Percentiles rank a stretch among this genome's conserved stretches.
Conservation (phyloP, 805 yeast species). For the Yarrowia alimentaria region DNA sequence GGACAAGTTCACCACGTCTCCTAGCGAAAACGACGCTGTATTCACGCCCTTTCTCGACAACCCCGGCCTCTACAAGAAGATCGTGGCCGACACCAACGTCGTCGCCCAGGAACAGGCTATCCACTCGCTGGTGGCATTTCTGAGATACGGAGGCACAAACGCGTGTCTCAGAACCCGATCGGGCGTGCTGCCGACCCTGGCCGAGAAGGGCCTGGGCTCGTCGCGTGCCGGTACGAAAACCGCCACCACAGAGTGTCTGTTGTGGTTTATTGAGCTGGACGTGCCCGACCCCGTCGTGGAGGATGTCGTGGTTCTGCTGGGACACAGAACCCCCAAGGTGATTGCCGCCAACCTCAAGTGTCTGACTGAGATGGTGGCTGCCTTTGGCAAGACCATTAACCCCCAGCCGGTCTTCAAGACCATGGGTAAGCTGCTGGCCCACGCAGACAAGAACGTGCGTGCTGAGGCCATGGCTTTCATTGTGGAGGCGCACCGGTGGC, state of each 20-base stretch:
- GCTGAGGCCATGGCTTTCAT: constrained; percentile 69
- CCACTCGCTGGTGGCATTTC: constrained; percentile 51
- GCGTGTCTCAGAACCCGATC: constrained; percentile 41
- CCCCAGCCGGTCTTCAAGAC: constrained; percentile 57
- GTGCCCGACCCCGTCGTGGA: constrained; percentile 66
- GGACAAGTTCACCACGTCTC: constrained; percentile 51
- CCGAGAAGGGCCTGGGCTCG: constrained; percentile 81
- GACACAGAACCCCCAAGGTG: constrained; percentile 71
- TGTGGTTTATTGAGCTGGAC: constrained; percentile 63
- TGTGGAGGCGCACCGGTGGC: constrained; percentile 69
- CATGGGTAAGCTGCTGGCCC: constrained; percentile 70
- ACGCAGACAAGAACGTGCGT: constrained; percentile 84
- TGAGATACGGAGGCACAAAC: constrained; percentile 55
- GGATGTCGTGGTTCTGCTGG: constrained; percentile 58
- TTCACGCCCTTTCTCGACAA: constrained; percentile 51
- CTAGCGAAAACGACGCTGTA: constrained; percentile 55
- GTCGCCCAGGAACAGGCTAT: constrained; percentile 88
- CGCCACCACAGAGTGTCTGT: constrained; percentile 59
- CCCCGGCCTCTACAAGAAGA: constrained; percentile 56
- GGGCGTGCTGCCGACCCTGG: constrained; percentile 43
- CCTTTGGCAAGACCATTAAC: constrained; percentile 63
- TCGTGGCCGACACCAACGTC: constrained; percentile 77
- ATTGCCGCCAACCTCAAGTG: constrained; percentile 66
- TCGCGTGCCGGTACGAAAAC: constrained; percentile 71
- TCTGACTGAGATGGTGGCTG: constrained; percentile 52